phyloP scores from a whole-genome alignment of 192 early-diverging fungal genomes.

The Mortierella alpina region DNA sequence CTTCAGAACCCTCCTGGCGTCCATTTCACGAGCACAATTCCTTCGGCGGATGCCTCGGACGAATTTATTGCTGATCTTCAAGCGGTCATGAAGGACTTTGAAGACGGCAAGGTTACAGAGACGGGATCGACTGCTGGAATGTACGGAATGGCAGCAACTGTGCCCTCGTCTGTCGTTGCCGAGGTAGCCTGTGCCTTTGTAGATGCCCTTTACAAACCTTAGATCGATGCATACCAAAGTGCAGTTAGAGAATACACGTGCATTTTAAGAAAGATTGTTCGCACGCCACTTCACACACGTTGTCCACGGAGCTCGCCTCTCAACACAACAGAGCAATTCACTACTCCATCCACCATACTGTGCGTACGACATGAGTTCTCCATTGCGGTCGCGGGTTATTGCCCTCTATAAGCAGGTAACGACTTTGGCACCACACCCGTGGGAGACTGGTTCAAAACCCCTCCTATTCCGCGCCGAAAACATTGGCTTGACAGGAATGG shows the following conservation, averaged over 20 bases:
- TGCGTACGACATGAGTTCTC: slow-evolving; percentile 24
- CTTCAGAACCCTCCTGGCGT: slow-evolving; percentile 91
- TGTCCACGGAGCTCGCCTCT: background rate
- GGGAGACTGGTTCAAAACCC: no score
- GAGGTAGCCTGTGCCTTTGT: slow-evolving; percentile 91
- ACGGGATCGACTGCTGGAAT: slow-evolving; percentile 86
- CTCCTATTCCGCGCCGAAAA: no score
- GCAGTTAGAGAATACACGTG: background rate
- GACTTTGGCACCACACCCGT: no score
- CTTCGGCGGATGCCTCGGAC: slow-evolving; percentile 76
- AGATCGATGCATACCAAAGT: slow-evolving; percentile 16
- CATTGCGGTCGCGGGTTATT: slow-evolving; percentile 37
- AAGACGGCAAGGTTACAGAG: slow-evolving; percentile 73
- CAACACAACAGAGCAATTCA: background rate
- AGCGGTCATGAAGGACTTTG: slow-evolving; percentile 75
- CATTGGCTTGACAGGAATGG: no score
- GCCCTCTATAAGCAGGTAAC: slow-evolving; percentile 52
- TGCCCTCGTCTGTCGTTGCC: slow-evolving; percentile 89
- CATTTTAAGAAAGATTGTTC: background rate
- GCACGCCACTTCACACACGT: background rate
- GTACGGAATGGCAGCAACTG: slow-evolving; percentile 91
- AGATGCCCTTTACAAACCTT: slow-evolving; percentile 82
- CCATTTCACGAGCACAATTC: slow-evolving; percentile 91
- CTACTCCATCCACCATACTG: background rate
- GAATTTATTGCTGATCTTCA: slow-evolving; percentile 83